Base-by-base conservation (phyloP, 2,329 filamentous ascomycete genomes). In the Aspergillus sp. region DNA sequence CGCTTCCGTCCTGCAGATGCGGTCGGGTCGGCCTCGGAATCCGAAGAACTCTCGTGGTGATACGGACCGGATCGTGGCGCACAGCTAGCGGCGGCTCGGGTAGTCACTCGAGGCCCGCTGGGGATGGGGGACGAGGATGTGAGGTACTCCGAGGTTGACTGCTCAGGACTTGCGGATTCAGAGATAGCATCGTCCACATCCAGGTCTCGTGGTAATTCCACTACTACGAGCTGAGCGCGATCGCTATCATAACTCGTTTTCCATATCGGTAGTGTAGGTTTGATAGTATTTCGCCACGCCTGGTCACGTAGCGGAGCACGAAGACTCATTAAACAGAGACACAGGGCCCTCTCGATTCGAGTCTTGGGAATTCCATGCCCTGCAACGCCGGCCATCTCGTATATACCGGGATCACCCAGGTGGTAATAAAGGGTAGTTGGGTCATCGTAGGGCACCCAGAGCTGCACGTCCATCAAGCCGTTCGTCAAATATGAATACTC, bases 341-440 rank as follows among this genome's bases (percentile, higher is more conserved):
- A 70, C n/a, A 73, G 43, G 5, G 65, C 55, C 36, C 66, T 60
- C 2, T 25, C 63, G 58, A 73, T 53, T 15, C 38, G n/a, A 12
- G 68, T 71, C 55, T 62, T 25, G 61, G 28, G 32, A 38, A 15
- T 25, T 25, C 25, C 49, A n/a, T 36, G 28, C 49, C 49, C 49
- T 32, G 28, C 19, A 5, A 13, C 9, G 41, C 43, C 63, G 21
- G 15, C 12, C 19, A 61, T 52, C n/a, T 63, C 57, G 30, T 72
- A 62, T 30, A 60, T 41, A 36, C 64, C 69, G 1, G 67, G 68
- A 10, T 72, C 66, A 52, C 65, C 61, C 5, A 69, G 58, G 55
- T 67, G 54, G 50, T 73, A 71, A 59, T 69, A 71, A 2, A 72
- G 63, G 1, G 57, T 69, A n/a, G 21, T 60, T 13, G 67, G 68